These are phyloP conservation scores for Jacaranda copaia DNA, from an alignment of 257 asterid species.

Conservation along the genomic window DNA sequence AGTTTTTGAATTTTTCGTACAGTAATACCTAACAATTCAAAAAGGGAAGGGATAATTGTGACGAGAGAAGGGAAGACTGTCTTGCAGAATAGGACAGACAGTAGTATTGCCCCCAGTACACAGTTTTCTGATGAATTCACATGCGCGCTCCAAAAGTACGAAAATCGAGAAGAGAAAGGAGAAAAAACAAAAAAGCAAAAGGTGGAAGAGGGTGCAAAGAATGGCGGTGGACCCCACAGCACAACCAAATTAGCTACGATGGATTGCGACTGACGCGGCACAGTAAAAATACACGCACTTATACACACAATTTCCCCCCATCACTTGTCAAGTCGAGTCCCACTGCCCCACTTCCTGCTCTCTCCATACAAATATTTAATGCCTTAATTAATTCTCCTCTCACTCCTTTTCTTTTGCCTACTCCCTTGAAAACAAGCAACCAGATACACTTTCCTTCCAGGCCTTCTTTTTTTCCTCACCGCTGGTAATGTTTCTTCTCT, in stretches of 20 bases:
- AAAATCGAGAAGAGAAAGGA: slow-evolving; percentile 29
- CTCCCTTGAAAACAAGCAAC: slow-evolving; percentile 41
- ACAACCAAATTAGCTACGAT: slow-evolving; percentile 19
- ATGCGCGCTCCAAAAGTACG: slow-evolving; percentile 34
- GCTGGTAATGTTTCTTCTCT: slow-evolving; percentile 31
- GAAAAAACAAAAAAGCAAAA: slow-evolving; percentile 21
- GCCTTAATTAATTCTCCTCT: slow-evolving; percentile 35
- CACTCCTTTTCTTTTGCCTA: slow-evolving; percentile 23
- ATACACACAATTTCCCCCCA: slow-evolving; percentile 12
- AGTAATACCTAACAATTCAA: background rate
- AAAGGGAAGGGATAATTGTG: background rate
- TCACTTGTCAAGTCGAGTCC: slow-evolving; percentile 39
- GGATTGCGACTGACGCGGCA: slow-evolving; percentile 28
- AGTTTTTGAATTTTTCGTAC: background rate
- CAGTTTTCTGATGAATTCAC: slow-evolving; percentile 41
- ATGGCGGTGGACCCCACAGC: slow-evolving; percentile 45
- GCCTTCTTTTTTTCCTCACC: slow-evolving; percentile 14
- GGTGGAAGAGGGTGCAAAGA: slow-evolving; percentile 30
- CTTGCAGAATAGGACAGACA: slow-evolving; percentile 18
- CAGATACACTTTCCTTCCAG: slow-evolving; percentile 18
- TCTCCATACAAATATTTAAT: slow-evolving; percentile 32
- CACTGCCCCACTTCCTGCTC: slow-evolving; percentile 7
- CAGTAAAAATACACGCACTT: slow-evolving; percentile 9
- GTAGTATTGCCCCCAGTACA: slow-evolving; percentile 13
- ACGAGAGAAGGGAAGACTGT: slow-evolving; percentile 19